phyloP scores from a whole-genome alignment of 306 rosid species.

The Vicia faba region DNA sequence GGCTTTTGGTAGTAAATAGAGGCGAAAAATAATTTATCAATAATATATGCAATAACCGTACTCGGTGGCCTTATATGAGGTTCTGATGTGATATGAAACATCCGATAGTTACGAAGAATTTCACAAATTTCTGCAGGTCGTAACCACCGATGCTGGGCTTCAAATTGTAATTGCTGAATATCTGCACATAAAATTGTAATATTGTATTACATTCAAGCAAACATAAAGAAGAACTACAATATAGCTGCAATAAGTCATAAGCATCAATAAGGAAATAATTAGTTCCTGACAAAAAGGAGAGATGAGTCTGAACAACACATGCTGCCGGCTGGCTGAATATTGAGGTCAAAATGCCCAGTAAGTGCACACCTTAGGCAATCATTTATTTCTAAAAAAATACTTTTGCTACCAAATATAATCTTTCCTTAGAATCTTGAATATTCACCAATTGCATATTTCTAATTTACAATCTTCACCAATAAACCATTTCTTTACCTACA shows the following conservation, averaged over 20 bases:
- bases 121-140: constrained; percentile 97
- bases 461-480: neutral
- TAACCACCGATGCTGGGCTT: constrained; percentile 90
- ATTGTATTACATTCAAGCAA: constrained; percentile 25
- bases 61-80: constrained; percentile 88
- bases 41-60: constrained; percentile 49
- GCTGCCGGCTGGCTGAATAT: neutral
- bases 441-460: neutral
- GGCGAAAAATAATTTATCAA: constrained; percentile 7
- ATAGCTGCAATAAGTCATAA: constrained; percentile 16
- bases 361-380: constrained; percentile 2
- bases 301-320: neutral
- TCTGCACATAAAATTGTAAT: constrained; percentile 53
- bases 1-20: neutral
- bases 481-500: neutral
- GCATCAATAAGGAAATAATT: neutral
- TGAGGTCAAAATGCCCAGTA: constrained; percentile 22
- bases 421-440: no score
- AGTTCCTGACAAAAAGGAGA: neutral
- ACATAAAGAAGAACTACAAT: constrained; percentile 26
- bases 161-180: constrained; percentile 62
- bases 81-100: constrained; percentile 71
- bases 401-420: constrained; percentile 13
- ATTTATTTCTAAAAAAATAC: neutral
- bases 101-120: constrained; percentile 72